Percentiles rank a stretch among this genome's conserved stretches.
These are phyloP conservation scores for Suillus plorans DNA, from an alignment of 768 basidiomycete species.

Conservation along the genomic window DNA sequence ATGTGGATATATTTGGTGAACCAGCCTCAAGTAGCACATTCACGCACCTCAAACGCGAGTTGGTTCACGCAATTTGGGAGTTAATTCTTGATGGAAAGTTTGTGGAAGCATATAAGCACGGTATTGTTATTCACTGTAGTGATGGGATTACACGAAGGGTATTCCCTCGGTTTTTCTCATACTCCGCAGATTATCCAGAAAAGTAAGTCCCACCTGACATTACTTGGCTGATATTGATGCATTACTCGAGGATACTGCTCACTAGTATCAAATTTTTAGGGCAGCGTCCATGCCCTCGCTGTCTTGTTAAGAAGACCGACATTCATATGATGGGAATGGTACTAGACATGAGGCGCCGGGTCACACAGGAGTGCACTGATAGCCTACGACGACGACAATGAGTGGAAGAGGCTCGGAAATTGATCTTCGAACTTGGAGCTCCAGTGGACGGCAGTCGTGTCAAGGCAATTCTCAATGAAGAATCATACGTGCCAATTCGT, in stretches of 20 bases:
- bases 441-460: conserved; percentile 5
- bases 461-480: conserved; percentile 5
- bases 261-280: conserved; percentile 24
- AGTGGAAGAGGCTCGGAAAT: conserved; percentile 9
- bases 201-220: conserved; percentile 6
- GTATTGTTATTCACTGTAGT: conserved; percentile 17
- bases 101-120: conserved; percentile 20
- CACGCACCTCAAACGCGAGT: conserved; percentile 17
- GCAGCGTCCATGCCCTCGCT: conserved; percentile 19
- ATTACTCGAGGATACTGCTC: conserved; percentile 14
- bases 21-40: conserved; percentile 1
- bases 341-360: conserved; percentile 5
- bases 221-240: neutral
- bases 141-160: conserved; percentile 17
- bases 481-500: conserved; percentile 7
- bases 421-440: conserved; percentile 10
- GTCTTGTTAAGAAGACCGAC: conserved; percentile 11
- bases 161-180: conserved; percentile 23
- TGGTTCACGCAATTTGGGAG: conserved; percentile 19
- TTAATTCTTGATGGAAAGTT: conserved; percentile 23
- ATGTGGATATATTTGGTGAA: conserved; percentile 1
- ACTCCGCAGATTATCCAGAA: conserved; percentile 26
- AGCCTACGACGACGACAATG: neutral
- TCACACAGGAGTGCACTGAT: conserved; percentile 1
- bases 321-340: conserved; percentile 13